Evolutionary conservation across 805 yeast genomes (phyloP), one percentile per base, ranked within the genome.

Genomic region (Nakazawaea ernobii): DNA sequence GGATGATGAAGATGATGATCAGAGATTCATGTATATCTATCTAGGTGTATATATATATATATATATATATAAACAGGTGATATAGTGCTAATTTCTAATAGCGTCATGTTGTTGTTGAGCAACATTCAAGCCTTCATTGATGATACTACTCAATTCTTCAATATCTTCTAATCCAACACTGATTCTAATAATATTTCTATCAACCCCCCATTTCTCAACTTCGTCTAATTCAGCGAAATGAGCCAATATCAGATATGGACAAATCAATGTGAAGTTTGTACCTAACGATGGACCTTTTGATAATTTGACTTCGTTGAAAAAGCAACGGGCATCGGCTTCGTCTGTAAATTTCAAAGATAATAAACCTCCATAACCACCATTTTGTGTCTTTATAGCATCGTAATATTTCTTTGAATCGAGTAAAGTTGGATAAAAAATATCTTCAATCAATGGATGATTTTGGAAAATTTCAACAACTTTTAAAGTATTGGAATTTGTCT

Each of bases 261-360:
- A 90, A 5, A 90, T 90, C 55, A 90, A 70, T 0, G 95, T 84
- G 68, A 88, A 87, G 65, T 86, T 90, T 0, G 96, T 88, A 10
- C 97, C 97, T 54, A 90, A 73, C 13, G 94, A 84, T 3, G 97
- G 97, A 2, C 97, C 96, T 66, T 91, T 91, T 51, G 88, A 85
- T 52, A 86, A 65, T 42, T 74, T 69, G 33, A 81, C 75, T 6
- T 78, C 71, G 63, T 91, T 81, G 68, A 85, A 91, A 62, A 90
- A 91, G n/a, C 68, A 68, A 35, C 74, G 72, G 0, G 96, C 95
- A 54, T 77, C 80, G 17, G 70, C 68, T 8, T 83, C 79, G 5
- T 79, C 73, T 45, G 78, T 65, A 66, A 91, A 87, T 9, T 84
- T 75, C 40, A 91, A 66, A 4, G 95, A 86, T 28, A 91, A 71